Base-by-base conservation (phyloP, 1,139 yeast species). In the Scheffersomyces lignicola region DNA sequence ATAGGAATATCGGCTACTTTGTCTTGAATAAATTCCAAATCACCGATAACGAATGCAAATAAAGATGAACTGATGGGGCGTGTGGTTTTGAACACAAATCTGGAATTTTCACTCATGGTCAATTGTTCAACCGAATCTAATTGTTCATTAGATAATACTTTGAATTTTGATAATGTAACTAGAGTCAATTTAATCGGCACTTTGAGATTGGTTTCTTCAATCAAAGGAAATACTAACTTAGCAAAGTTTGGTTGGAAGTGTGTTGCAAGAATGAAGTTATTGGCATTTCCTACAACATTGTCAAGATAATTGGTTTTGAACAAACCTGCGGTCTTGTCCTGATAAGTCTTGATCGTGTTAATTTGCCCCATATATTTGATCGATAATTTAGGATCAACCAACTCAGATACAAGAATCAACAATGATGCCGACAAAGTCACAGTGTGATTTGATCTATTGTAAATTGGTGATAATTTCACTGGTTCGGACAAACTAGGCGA, bases 171-270 rank as follows among this genome's bases (percentile, higher is more conserved):
- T n/a, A 54, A 49, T 0, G 83, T 69, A 10, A 56, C 69, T 11
- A 83, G 55, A 2, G 69, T 48, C 24, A 84, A 56, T 37, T 68
- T 52, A 36, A 80, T 68, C 1, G 74, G 68, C 4, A 77, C 69
- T 48, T 81, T 83, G 26, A 62, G 54, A n/a, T 62, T 52, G 14
- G 77, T 66, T 44, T 82, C 88, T 51, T 84, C 90, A 14, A 83
- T 53, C 43, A 81, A 73, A 2, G 92, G 92, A 48, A 79, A 79
- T 10, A 83, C 71, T 33, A 53, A 52, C 45, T 82, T 65, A 3
- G 87, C 82, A 42, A 71, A 80, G 21, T 70, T 68, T 0, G 92
- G 89, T 52, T 83, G 90, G 28, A 78, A 70, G 49, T 84, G 90
- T 2, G 92, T 81, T 0, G 88, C 80, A 27, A 83, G 52, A 11